Evolutionary conservation across 164 flowering plant genomes (phyloP).

Genomic region (Liriodendron chinense): DNA sequence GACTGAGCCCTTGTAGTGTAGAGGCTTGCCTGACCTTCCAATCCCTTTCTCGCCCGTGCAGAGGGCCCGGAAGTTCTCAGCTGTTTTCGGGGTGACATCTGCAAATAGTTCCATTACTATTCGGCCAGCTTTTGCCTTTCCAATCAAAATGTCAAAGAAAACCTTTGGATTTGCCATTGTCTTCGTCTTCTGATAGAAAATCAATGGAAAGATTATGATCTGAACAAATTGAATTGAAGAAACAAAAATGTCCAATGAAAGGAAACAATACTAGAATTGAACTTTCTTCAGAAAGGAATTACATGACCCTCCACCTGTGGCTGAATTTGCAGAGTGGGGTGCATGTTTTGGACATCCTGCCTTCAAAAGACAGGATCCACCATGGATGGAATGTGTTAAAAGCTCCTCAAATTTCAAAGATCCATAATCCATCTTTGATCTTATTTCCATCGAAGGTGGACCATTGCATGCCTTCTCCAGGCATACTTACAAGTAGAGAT

Average conservation of each 20-base stretch:
- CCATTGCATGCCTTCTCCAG: too few relatives aligned
- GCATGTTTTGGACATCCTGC: too few relatives aligned
- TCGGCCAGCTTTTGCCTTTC: conserved; percentile 21
- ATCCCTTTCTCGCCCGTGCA: conserved; percentile 88
- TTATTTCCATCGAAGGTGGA: too few relatives aligned
- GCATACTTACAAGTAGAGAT: too few relatives aligned
- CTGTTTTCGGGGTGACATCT: conserved; percentile 20
- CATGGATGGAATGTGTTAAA: too few relatives aligned
- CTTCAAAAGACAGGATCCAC: too few relatives aligned
- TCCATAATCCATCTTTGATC: too few relatives aligned
- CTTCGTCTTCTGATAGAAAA: too few relatives aligned
- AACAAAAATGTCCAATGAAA: neutral
- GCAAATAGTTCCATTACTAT: conserved; percentile 20
- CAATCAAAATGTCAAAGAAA: conserved; percentile 20
- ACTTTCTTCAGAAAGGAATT: neutral
- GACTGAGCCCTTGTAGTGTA: conserved; percentile 68
- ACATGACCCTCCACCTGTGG: neutral
- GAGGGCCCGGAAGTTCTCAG: conserved; percentile 43
- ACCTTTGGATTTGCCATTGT: conserved; percentile 18
- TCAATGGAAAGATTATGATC: neutral
- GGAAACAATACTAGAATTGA: neutral
- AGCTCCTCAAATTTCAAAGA: too few relatives aligned
- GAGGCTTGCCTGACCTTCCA: conserved; percentile 53
- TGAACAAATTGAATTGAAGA: neutral
- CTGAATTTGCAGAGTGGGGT: neutral